Evolutionary conservation across 2,329 filamentous ascomycete species (phyloP), one percentile per base, ranked within the genome.

Genomic region (Fusarium keratoplasticum): DNA sequence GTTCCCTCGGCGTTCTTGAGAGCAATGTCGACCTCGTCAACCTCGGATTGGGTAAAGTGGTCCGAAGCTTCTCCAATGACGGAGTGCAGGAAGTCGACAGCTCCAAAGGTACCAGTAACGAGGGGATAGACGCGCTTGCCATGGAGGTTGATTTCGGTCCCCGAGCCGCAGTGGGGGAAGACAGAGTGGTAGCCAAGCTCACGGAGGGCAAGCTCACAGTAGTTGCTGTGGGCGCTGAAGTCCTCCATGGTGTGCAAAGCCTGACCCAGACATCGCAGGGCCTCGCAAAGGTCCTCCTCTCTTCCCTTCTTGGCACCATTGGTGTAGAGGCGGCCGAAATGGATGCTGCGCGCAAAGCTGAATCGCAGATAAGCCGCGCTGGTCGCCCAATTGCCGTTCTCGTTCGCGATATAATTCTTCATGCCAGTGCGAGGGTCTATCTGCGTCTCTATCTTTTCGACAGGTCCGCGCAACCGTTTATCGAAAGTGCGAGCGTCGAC

Each of bases 361-460:
- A 90, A 94, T 76, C 92, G 91, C 69, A 98, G 88, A 79, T 96
- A 98, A 42, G 94, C 95, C 9, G 94, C 87, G 72, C 95, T 98
- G 22, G 96, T 99, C 2, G 95, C 94, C 94, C 95, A 98, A 44
- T 90, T 89, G 6, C 95, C 94, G 16, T 85, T 86, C 81, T 98
- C 96, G 79, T 98, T 98, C 69, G 96, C 92, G 76, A 99, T 98
- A 82, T 99, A 99, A 82, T 98, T 98, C 84, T 98, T 99, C 96
- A 99, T 98, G n/a, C 95, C 95, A 1, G 94, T 96, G 7, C 89
- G 85, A 36, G 85, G 84, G 78, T 96, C 94, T 66, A 96, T 89
- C 69, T 94, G 91, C 22, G 94, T 89, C 79, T 96, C 94, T 44
- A 89, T 83, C 6, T 89, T 88, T 69, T 90, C 86, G 10, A 98